Evolutionary conservation across 2,329 filamentous ascomycete species (phyloP), one percentile per base, ranked within the genome.

Genomic region (Cladosporium sphaerospermum): DNA sequence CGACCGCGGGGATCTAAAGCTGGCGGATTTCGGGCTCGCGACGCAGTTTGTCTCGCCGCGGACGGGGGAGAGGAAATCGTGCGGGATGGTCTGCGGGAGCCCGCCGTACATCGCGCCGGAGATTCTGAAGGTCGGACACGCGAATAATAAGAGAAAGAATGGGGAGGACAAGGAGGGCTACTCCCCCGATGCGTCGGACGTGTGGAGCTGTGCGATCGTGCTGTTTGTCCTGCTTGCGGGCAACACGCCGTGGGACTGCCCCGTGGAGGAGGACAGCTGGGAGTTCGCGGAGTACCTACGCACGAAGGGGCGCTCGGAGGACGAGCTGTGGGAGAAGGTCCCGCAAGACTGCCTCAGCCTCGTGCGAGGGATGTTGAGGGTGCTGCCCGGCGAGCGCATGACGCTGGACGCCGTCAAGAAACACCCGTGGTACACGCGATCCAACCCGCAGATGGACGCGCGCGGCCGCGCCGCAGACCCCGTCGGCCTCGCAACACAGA

Each of bases 191-290:
- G 72, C 89, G 40, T 88, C 89, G 36, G 93, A 99, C 66, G 85
- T 99, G 53, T 99, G 95, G 95, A 96, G 91, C 13, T 96, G 91
- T 63, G 93, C 93, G 33, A 90, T 99, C 50, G 95, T 99, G n/a
- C 77, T 99, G 3, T 99, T 99, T 65, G 93, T 97, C 34, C 76
- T 99, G 3, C 76, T 99, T 3, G 90, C 95, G 1, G 93, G 93
- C 9, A 99, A 99, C 67, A 99, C 93, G 2, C 93, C 93, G 0
- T 99, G 93, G 93, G 93, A 97, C 65, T 88, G 93, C 66, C 93
- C 93, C 0, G 61, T 65, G 14, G 92, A 90, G 2, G 74, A 80
- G 34, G 79, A 83, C 54, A 96, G 89, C 67, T 95, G 88, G 76
- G 93, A 99, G 71, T 99, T 88, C 62, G 82, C 87, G 62, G 90